These are phyloP conservation scores for Cryphonectria parasitica DNA, from an alignment of 2,329 filamentous ascomycete species.

Conservation along the genomic window DNA sequence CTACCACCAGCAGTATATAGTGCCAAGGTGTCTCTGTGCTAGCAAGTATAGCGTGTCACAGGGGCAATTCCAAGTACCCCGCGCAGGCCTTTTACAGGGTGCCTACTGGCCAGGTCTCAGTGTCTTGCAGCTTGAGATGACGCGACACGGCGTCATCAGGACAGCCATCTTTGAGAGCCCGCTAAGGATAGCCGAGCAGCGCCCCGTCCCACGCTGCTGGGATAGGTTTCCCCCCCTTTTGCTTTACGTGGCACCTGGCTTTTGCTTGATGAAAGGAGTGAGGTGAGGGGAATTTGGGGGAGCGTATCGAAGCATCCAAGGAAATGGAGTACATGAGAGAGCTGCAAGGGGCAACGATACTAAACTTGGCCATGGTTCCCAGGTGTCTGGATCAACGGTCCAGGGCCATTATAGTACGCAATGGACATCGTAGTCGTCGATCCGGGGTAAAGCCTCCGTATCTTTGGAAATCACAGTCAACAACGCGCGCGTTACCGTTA, in stretches of 20 bases:
- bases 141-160: conserved; percentile 8
- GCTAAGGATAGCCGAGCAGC: neutral
- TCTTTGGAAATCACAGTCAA: neutral
- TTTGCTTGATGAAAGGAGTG: neutral
- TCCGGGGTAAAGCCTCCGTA: conserved; percentile 6
- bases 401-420: neutral
- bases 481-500: neutral
- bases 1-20: neutral
- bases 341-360: neutral
- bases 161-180: neutral
- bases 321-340: neutral
- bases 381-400: neutral
- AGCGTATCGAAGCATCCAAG: neutral
- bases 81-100: neutral
- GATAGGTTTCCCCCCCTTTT: neutral
- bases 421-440: neutral
- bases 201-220: neutral
- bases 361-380: neutral
- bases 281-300: neutral
- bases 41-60: neutral
- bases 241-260: neutral
- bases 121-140: neutral
- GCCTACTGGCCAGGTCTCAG: neutral
- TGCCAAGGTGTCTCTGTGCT: neutral
- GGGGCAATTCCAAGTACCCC: neutral